Base-by-base conservation (phyloP, 805 yeast genomes). In the Sungouiella thailandica region DNA sequence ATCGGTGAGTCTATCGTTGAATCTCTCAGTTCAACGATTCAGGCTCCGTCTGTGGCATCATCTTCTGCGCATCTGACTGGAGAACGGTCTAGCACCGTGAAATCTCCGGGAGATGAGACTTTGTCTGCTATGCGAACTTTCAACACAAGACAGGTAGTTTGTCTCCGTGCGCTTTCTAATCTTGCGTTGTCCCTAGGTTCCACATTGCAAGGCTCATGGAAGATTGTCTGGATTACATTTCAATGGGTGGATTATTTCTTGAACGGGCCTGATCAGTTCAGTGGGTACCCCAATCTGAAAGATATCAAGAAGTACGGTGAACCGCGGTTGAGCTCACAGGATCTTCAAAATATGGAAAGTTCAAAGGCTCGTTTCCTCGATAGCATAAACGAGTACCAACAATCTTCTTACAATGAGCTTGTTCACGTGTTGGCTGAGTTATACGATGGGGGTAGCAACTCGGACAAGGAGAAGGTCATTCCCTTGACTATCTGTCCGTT, bases 141-240 rank as follows among this genome's bases (percentile, higher is more conserved):
- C 28, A 76, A 79, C 39, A 68, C 84, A 1, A 70, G 95, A 34
- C 87, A 85, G 41, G 70, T 85, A 1, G 69, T 80, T 7, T 78
- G 95, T 44, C 74, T 87, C 25, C 67, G 96, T 31, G 96, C 95
- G 0, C 57, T 90, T 24, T 62, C 80, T 3, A 83, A 86, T 39
- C 62, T 90, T 31, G 88, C 90, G 0, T 71, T 80, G 3, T 83
- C 96, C 0, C 58, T 90, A n/a, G 97, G 96, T 0, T 74, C 89
- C 1, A 72, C 78, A 1, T 65, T 90, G 11, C 72, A 72, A 5
- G 53, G 60, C 3, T 75, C 83, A 20, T 90, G 97, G 97, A 56
- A 60, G 9, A 68, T 62, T 18, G 52, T 66, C 14, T 66, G 66
- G 66, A 68, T 74, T 4, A 73, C 94, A 0, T 65, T 87, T 36